Percentiles rank a stretch among this genome's conserved stretches.
Evolutionary conservation across 495 filamentous ascomycete genomes (phyloP).

Genomic region (Oleoguttula mirabilis): DNA sequence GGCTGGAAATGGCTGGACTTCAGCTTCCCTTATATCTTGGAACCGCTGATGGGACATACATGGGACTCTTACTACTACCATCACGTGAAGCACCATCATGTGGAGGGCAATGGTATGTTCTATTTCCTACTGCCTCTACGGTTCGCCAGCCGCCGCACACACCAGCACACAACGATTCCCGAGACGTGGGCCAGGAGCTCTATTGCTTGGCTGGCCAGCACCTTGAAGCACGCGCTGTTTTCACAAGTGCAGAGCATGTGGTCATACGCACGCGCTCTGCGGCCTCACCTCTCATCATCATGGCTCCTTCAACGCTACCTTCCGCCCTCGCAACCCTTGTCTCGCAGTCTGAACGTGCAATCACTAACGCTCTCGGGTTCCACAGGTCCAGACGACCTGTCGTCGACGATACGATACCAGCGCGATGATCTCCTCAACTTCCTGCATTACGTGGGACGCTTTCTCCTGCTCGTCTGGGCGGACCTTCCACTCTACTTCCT

Average conservation of each 20-base stretch:
- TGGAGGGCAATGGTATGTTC: slow-evolving; percentile 53
- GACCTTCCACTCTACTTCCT: slow-evolving; percentile 66
- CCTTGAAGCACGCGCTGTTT: too few species aligned
- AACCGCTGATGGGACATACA: slow-evolving; percentile 69
- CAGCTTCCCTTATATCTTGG: slow-evolving; percentile 57
- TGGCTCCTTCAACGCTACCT: too few species aligned
- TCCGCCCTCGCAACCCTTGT: too few species aligned
- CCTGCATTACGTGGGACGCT: slow-evolving; percentile 55
- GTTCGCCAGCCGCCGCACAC: background rate
- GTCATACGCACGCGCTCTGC: too few species aligned
- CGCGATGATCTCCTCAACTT: slow-evolving; percentile 54
- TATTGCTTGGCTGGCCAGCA: too few species aligned
- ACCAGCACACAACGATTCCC: too few species aligned
- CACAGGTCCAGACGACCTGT: slow-evolving; percentile 52
- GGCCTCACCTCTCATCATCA: too few species aligned
- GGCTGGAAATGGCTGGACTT: slow-evolving; percentile 39
- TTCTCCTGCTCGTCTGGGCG: slow-evolving; percentile 58
- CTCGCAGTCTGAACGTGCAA: too few species aligned
- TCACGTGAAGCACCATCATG: slow-evolving; percentile 75
- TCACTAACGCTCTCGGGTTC: background rate
- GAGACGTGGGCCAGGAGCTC: too few species aligned
- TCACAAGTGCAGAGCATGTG: too few species aligned
- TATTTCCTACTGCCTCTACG: background rate
- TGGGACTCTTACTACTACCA: slow-evolving; percentile 79
- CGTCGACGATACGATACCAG: slow-evolving; percentile 63